A percentile compares a stretch with the other conserved stretches of the same genome.
Evolutionary conservation across 805 yeast species (phyloP).

Genomic region (Schwanniomyces pseudopolymorphus): DNA sequence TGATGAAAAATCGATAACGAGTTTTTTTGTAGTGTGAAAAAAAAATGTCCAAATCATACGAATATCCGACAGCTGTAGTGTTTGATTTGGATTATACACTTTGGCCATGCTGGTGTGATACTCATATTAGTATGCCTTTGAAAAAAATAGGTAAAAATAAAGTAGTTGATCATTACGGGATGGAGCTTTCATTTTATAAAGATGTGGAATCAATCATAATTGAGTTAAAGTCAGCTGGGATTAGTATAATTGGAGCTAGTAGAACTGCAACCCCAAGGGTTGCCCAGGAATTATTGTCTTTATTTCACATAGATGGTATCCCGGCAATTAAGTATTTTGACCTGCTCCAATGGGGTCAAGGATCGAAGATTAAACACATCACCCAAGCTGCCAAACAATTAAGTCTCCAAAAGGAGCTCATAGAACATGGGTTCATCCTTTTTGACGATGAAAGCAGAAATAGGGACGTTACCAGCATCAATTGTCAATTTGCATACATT

Average conservation of each 20-base stretch:
- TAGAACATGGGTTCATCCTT: slow-evolving; percentile 38
- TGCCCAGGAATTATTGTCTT: slow-evolving; percentile 62
- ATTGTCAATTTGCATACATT: slow-evolving; percentile 69
- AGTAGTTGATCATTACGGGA: slow-evolving; percentile 56
- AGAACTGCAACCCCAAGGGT: slow-evolving; percentile 77
- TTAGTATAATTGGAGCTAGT: slow-evolving; percentile 67
- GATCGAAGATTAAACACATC: slow-evolving; percentile 60
- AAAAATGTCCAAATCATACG: slow-evolving; percentile 2
- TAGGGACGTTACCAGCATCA: slow-evolving; percentile 67
- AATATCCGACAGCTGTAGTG: slow-evolving; percentile 51
- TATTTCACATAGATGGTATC: slow-evolving; percentile 51
- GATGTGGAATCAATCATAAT: slow-evolving; percentile 67
- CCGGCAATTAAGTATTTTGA: slow-evolving; percentile 56
- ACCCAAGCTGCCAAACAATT: slow-evolving; percentile 46
- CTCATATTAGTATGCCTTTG: slow-evolving; percentile 62
- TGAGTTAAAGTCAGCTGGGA: slow-evolving; percentile 48
- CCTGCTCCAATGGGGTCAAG: slow-evolving; percentile 68
- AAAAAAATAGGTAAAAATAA: slow-evolving; percentile 30
- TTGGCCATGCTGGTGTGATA: slow-evolving; percentile 87
- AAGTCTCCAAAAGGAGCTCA: slow-evolving; percentile 48
- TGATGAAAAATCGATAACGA: not conserved
- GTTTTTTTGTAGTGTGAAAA: not conserved
- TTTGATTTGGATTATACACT: slow-evolving; percentile 76
- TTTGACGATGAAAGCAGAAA: slow-evolving; percentile 84
- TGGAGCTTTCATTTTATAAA: slow-evolving; percentile 53